These are phyloP conservation scores for Trichosporon faecale DNA, from an alignment of 1,284 basidiomycete species.

Conservation along the genomic window DNA sequence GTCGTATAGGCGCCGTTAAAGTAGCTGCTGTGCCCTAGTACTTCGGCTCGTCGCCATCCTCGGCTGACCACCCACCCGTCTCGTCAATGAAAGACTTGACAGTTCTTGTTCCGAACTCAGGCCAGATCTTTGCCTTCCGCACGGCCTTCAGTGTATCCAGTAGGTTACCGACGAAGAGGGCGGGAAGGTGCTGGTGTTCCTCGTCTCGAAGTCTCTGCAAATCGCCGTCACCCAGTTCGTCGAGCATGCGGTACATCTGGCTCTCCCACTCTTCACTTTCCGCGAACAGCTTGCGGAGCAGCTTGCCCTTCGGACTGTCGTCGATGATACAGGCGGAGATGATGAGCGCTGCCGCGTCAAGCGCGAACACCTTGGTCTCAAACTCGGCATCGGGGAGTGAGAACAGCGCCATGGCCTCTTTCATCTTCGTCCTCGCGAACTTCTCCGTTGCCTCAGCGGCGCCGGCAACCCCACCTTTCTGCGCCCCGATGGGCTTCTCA, in stretches of 20 bases:
- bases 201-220: background rate
- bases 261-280: background rate
- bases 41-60: background rate
- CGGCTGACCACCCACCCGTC: background rate
- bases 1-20: too few species aligned
- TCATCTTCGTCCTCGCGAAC: background rate
- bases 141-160: background rate
- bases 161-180: background rate
- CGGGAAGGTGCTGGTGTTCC: background rate
- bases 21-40: too few species aligned
- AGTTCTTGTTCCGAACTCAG: background rate
- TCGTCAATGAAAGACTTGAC: background rate
- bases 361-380: background rate
- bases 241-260: background rate
- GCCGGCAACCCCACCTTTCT: background rate
- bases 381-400: background rate
- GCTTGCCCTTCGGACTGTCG: background rate
- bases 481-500: background rate
- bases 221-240: background rate
- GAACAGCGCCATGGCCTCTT: background rate
- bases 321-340: background rate
- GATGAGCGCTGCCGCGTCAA: background rate
- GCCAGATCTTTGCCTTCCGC: background rate
- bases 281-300: background rate
- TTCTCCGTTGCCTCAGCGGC: background rate